Evolutionary conservation across 768 basidiomycete genomes (phyloP), one percentile per base, ranked within the genome.

Genomic region (Glaciozyma antarctica): DNA sequence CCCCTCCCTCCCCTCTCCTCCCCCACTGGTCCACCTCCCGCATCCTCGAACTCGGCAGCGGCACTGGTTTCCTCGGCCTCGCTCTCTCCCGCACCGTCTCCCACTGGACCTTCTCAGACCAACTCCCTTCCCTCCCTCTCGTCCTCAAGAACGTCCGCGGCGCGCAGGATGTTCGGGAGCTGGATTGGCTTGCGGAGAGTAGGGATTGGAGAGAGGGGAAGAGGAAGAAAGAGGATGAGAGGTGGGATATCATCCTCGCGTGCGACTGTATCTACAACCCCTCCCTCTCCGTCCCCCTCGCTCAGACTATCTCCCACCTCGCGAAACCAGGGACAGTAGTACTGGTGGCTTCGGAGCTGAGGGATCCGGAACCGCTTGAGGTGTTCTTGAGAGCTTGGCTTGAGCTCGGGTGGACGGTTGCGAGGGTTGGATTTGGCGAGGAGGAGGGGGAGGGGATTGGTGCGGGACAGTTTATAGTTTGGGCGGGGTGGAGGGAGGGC

Each of bases 191-290:
- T 21, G 24, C 8, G 34, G 60, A 64, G 30, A 45, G 56, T 0
- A 24, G 57, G 2, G 26, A 22, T n/a, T 12, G n/a, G 54, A 45
- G 7, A 10, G 38, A 32, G 26, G 51, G 32, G 13, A 32, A 4
- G 45, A 22, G 6, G 62, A 38, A 7, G 61, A 48, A 2, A 22
- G 8, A 17, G 41, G 7, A 30, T 2, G 30, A 43, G 24, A 9
- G 3, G 34, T 59, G 60, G 2, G 51, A 61, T 21, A 2, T 66
- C 3, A 60, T 70, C 52, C 21, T 70, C 34, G 65, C 65, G 13
- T 28, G 43, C 26, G 69, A 70, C 51, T 70, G 69, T 43, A 55
- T 70, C 51, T 68, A 64, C 63, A 68, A 68, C 53, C 67, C 67
- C 12, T 48, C 53, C 15, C 65, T 63, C 13, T 48, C 60, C 0